A percentile compares a stretch with the other conserved stretches of the same genome.
These are phyloP conservation scores for Trametes coccinea DNA, from an alignment of 768 basidiomycete genomes.

Conservation along the genomic window DNA sequence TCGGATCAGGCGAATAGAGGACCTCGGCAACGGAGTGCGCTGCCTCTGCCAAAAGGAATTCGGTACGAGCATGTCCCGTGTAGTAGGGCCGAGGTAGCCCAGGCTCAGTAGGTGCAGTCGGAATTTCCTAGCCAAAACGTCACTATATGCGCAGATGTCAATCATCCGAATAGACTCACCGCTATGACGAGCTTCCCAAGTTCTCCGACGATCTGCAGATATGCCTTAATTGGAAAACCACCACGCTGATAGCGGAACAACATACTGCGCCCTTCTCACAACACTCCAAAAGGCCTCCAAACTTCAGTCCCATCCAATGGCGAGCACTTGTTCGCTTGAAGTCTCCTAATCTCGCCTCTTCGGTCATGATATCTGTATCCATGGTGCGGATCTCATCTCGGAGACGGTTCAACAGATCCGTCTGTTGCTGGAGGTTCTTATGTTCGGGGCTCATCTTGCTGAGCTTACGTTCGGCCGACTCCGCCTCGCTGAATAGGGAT, in stretches of 20 bases:
- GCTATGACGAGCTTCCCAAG: conserved; percentile 53
- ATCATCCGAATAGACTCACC: conserved; percentile 17
- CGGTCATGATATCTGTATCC: conserved; percentile 81
- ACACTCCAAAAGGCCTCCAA: conserved; percentile 81
- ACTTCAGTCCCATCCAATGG: conserved; percentile 79
- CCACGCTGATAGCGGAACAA: neutral
- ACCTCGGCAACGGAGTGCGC: conserved; percentile 56
- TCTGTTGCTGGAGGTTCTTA: conserved; percentile 77
- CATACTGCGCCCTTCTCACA: conserved; percentile 73
- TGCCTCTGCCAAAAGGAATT: conserved; percentile 63
- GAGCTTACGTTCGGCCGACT: conserved; percentile 84
- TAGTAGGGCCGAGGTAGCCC: conserved; percentile 78
- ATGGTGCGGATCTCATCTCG: conserved; percentile 75
- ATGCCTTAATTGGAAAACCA: neutral
- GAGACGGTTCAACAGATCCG: conserved; percentile 66
- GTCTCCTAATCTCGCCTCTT: conserved; percentile 80
- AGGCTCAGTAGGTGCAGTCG: conserved; percentile 77
- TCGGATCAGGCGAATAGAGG: conserved; percentile 29
- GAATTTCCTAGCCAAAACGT: conserved; percentile 58
- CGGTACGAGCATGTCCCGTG: conserved; percentile 61
- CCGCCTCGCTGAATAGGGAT: conserved; percentile 66
- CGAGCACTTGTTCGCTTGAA: conserved; percentile 74
- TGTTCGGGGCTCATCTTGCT: conserved; percentile 88
- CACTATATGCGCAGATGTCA: neutral
- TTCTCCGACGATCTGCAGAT: conserved; percentile 51